Conservation (phyloP, 2,329 filamentous ascomycete genomes). For the Aspergillus glaucus region DNA sequence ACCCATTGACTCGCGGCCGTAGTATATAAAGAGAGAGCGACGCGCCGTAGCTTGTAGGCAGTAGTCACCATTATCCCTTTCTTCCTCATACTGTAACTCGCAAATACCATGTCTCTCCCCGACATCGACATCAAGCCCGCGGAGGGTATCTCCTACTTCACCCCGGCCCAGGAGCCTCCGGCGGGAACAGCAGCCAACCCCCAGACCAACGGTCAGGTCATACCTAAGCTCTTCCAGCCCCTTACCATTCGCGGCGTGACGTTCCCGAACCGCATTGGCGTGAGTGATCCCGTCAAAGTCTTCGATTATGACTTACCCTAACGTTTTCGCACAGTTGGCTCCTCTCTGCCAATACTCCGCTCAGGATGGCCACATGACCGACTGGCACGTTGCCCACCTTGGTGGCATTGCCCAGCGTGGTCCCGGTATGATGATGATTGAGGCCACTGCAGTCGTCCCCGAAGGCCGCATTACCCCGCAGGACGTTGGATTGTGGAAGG, state of each 20-base stretch:
- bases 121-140: constrained; percentile 34
- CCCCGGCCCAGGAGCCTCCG: constrained; percentile 30
- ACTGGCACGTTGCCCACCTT: constrained; percentile 80
- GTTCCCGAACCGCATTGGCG: constrained; percentile 61
- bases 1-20: too few species aligned
- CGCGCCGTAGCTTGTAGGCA: neutral
- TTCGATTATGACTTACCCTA: neutral
- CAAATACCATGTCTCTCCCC: constrained; percentile 6
- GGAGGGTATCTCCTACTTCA: constrained; percentile 38
- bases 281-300: constrained; percentile 17
- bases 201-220: constrained; percentile 33
- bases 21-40: too few species aligned
- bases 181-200: constrained; percentile 35
- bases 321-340: constrained; percentile 16
- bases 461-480: constrained; percentile 74
- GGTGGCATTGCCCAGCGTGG: constrained; percentile 73
- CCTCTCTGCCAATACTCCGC: constrained; percentile 64
- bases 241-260: constrained; percentile 54
- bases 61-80: neutral
- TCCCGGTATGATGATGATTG: constrained; percentile 66
- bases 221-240: constrained; percentile 54
- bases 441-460: constrained; percentile 68
- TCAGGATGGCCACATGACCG: constrained; percentile 65
- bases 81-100: neutral
- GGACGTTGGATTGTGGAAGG: constrained; percentile 65